Base-by-base conservation (phyloP, 1,284 basidiomycete species). In the Gomphus bonarii region DNA sequence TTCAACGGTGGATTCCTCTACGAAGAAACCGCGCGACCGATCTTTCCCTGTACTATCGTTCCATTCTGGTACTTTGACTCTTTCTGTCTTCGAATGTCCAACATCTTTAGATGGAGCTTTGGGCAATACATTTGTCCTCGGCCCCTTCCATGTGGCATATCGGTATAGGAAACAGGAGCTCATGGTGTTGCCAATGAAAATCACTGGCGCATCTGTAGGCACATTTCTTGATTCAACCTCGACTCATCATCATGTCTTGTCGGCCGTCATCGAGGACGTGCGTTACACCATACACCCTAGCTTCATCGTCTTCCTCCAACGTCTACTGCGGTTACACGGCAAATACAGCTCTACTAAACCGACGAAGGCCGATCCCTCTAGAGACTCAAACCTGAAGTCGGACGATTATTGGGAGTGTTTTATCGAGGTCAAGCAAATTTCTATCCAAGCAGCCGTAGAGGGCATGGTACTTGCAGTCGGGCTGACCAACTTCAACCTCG, bases 281-380 rank as follows among this genome's bases (percentile, higher is more conserved):
- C 70, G 72, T n/a, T 63, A 83, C 49, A 70, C 67, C 12, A 70
- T 86, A 8, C 77, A 73, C 35, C 85, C 86, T 12, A 78, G 79
- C 59, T 69, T 86, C 22, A 78, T 88, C 65, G 69, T 73, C 38
- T 85, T 88, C 62, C 74, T 78, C 6, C 82, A 81, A 65, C 73
- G 31, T 44, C 25, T 58, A 31, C 42, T 58, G n/a, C 57, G 18
- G 10, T 16, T 58, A n/a, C 42, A 53, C n/a, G 50, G 50, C 9
- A 52, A 52, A 46, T 53, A 53, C 28, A 28, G 20, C 28, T 54
- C 42, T 2, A 16, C 16, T 35, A 38, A 16, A 1, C 42, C 28
- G 8, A 16, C 35, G 11, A 28, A 14, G 11, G n/a, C 50, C 14
- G 22, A 16, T 30, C 18, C 42, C 9, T 47, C 57, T 44, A n/a